phyloP scores from a whole-genome alignment of 2,329 filamentous ascomycete genomes.

The Xylaria sp. region DNA sequence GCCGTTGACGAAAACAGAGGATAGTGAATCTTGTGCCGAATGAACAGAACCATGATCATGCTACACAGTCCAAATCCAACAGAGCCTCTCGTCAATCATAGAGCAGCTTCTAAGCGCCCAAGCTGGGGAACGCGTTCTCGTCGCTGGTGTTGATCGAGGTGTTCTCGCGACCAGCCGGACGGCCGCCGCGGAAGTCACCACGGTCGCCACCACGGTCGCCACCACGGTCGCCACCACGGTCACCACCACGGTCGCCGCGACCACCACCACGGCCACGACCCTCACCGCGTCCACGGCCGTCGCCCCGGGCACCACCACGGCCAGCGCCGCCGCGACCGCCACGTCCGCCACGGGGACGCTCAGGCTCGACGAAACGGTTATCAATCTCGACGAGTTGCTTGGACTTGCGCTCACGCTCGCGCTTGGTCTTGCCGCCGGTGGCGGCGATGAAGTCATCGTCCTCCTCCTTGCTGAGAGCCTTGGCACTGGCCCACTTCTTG shows the following conservation, averaged over 20 bases:
- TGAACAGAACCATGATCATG: conserved; percentile 26
- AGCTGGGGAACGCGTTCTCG: conserved; percentile 65
- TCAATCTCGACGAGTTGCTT: conserved; percentile 92
- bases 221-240: conserved; percentile 53
- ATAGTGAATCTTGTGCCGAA: conserved; percentile 8
- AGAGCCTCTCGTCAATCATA: conserved; percentile 17
- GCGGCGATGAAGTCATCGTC: conserved; percentile 80
- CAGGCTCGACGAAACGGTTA: conserved; percentile 77
- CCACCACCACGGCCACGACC: conserved; percentile 46
- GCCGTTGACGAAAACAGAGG: conserved; percentile 26
- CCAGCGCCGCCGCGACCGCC: conserved; percentile 56
- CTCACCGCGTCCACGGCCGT: conserved; percentile 45
- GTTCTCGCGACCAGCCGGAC: conserved; percentile 47
- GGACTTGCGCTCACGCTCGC: conserved; percentile 88
- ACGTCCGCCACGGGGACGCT: conserved; percentile 62
- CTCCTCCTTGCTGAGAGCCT: conserved; percentile 69
- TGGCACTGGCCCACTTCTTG: conserved; percentile 93
- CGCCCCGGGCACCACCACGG: conserved; percentile 51
- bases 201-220: conserved; percentile 37
- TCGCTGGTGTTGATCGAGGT: conserved; percentile 62
- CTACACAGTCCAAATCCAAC: conserved; percentile 21
- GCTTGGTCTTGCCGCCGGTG: conserved; percentile 76
- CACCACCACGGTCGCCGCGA: conserved; percentile 51
- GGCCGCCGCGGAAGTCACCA: conserved; percentile 53
- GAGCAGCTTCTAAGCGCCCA: conserved; percentile 54